Percentiles rank a stretch among this genome's conserved stretches.
phyloP scores from a whole-genome alignment of 768 basidiomycete species.

The Coprinopsis sp. region DNA sequence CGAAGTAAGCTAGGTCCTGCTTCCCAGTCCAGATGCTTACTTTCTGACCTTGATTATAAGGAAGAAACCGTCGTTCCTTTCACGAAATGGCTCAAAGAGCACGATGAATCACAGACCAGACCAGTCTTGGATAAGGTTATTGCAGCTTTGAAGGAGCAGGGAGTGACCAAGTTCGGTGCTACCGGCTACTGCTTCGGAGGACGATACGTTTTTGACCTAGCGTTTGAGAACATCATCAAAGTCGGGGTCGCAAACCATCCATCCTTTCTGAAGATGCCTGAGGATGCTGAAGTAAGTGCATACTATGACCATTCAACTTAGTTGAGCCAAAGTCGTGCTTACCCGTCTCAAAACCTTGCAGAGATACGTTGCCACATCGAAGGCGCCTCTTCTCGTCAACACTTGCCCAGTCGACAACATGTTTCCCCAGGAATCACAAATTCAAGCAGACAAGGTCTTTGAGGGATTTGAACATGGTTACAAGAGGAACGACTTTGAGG shows the following conservation, averaged over 20 bases:
- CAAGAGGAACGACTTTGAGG: slow-evolving; percentile 42
- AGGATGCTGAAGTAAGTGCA: slow-evolving; percentile 52
- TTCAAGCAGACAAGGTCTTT: slow-evolving; percentile 45
- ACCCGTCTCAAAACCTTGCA: too few species aligned
- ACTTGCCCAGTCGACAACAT: slow-evolving; percentile 48
- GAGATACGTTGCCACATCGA: slow-evolving; percentile 44
- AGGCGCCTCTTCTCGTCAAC: slow-evolving; percentile 63
- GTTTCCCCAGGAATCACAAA: slow-evolving; percentile 46
- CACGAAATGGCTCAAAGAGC: slow-evolving; percentile 38
- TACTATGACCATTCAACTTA: not conserved
- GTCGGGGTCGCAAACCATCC: slow-evolving; percentile 55
- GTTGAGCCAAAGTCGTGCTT: too few species aligned
- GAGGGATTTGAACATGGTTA: slow-evolving; percentile 46
- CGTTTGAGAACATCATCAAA: slow-evolving; percentile 47
- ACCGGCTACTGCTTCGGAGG: slow-evolving; percentile 70
- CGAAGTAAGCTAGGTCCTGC: not conserved
- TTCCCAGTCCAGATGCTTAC: not conserved
- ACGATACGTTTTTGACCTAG: slow-evolving; percentile 59
- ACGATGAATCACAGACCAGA: slow-evolving; percentile 36
- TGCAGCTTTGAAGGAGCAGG: slow-evolving; percentile 49
- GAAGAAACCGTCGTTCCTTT: slow-evolving; percentile 32
- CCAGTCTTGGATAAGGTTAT: slow-evolving; percentile 54
- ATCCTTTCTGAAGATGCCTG: slow-evolving; percentile 52
- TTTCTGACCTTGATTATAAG: not conserved
- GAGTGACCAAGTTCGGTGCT: slow-evolving; percentile 53